Base-by-base conservation (phyloP, 164 flowering plant species). In the Kingdonia uniflora region DNA sequence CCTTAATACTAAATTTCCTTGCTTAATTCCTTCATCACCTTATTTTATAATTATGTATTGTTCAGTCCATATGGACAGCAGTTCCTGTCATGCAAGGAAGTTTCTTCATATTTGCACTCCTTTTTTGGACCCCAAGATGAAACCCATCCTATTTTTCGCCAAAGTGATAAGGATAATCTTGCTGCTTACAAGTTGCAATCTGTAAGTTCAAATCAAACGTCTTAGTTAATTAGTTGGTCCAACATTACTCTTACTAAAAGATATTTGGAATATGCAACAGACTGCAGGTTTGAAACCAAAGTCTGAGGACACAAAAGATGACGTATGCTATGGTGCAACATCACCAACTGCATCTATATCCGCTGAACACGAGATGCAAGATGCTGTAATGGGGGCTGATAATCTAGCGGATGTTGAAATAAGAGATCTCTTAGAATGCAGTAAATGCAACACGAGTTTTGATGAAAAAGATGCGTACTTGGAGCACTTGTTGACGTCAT, bases 11-110 rank as follows among this genome's bases (percentile, higher is more conserved):
- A n/a, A n/a, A n/a, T 58, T 57, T 22, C 52, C 43, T 45, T 20
- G 14, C 46, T 59, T 49, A 15, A 50, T 56, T 20, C 49, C 53
- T 47, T 52, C 50, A 43, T 47, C 13, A 49, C 49, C 52, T 23
- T 44, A 21, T 47, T 46, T 54, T 41, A 49, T 57, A 49, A 58
- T 55, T 51, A 43, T 61, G 23, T 50, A 42, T 48, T 47, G n/a
- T 67, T 50, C 73, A 85, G 97, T 75, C 90, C 97, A 53, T 63
- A 70, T 49, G 97, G 95, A 53, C 78, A 65, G 50, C 81, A 81
- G 51, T 86, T 86, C 73, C 64, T 57, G 42, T 70, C 94, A 38
- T 84, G 80, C 77, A 84, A 84, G 73, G 90, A 82, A 46, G 78
- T 80, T 37, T 76, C 87, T 25, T 75, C 86, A 14, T 74, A 80